A percentile compares a stretch with the other conserved stretches of the same genome.
Conservation (phyloP, 2,329 filamentous ascomycete species). For the Leptodontidium sp. region DNA sequence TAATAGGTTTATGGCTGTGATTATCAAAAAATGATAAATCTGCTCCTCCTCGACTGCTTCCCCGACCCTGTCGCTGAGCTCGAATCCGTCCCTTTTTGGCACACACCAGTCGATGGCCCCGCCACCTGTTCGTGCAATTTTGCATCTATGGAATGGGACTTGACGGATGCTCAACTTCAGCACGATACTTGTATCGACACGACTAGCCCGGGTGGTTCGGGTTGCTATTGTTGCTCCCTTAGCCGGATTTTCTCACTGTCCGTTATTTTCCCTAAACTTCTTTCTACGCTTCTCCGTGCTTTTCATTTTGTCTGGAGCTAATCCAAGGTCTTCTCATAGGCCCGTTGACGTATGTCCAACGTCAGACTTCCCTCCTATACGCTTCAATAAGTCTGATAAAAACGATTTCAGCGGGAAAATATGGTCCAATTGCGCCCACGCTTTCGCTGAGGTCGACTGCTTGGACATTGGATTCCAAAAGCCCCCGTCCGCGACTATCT, state of each 20-base stretch:
- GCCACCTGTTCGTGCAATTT: slow-evolving; percentile 1
- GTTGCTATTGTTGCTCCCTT: background rate
- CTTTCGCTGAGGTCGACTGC: background rate
- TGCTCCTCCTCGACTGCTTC: background rate
- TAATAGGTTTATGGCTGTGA: background rate
- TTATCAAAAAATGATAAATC: background rate
- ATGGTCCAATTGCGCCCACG: background rate
- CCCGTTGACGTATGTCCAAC: background rate
- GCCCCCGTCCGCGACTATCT: background rate
- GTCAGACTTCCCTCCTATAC: background rate
- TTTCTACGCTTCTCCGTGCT: too few relatives aligned
- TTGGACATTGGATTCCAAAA: background rate
- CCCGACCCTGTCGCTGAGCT: background rate
- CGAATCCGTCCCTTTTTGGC: background rate
- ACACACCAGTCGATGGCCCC: background rate
- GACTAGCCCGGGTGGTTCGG: background rate
- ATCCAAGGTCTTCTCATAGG: background rate
- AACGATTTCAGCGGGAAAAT: background rate
- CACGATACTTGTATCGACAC: slow-evolving; percentile 2
- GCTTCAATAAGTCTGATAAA: background rate
- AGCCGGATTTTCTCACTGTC: background rate
- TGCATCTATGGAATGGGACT: background rate
- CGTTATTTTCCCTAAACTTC: background rate
- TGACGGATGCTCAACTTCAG: background rate
- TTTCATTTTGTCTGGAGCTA: background rate